Conservation (phyloP, 1,284 basidiomycete species). For the Bondarzewia mesenterica region DNA sequence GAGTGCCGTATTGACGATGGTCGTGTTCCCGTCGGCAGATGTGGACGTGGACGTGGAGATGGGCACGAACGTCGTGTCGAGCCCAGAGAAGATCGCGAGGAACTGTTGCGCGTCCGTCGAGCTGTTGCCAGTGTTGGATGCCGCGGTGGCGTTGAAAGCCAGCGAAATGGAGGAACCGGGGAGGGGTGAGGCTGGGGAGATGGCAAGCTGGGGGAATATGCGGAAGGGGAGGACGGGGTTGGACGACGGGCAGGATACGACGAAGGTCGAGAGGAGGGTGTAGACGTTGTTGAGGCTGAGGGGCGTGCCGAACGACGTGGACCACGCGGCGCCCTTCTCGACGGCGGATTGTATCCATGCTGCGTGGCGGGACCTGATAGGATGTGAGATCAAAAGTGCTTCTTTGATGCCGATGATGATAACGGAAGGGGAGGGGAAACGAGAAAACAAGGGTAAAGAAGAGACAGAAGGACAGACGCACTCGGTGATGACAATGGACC, state of each 20-base stretch:
- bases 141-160: constrained; percentile 7
- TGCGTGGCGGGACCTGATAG: constrained; percentile 41
- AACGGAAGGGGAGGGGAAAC: constrained; percentile 21
- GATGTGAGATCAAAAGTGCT: too few species aligned
- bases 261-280: constrained; percentile 14
- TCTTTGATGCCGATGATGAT: constrained; percentile 36
- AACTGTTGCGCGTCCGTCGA: too few species aligned
- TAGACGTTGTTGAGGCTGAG: constrained; percentile 8
- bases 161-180: constrained; percentile 22
- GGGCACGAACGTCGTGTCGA: too few species aligned
- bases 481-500: too few species aligned
- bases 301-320: constrained; percentile 36
- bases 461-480: too few species aligned
- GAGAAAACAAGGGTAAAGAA: too few species aligned
- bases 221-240: constrained; percentile 32
- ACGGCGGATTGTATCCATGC: constrained; percentile 44
- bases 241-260: constrained; percentile 27
- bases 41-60: too few species aligned
- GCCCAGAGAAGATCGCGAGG: too few species aligned
- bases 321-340: constrained; percentile 41
- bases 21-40: too few species aligned
- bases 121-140: too few species aligned
- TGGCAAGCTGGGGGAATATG: constrained; percentile 27
- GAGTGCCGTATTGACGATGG: too few species aligned
- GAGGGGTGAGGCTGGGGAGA: constrained; percentile 15